Base-by-base conservation (phyloP, 345 rosid species). In the Gossypioides kirkii region DNA sequence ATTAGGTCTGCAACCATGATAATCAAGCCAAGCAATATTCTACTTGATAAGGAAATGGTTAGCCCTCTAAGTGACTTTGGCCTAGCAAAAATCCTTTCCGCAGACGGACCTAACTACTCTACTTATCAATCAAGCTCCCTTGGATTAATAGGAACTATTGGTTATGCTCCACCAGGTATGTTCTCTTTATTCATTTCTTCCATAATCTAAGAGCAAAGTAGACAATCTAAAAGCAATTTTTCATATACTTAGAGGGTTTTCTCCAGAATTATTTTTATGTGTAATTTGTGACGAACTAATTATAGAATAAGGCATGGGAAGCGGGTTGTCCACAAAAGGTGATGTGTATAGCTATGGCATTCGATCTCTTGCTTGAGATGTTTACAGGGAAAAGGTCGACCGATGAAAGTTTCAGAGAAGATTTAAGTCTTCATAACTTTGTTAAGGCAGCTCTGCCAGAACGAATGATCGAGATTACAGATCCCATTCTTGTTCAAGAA, bases 81-180 rank as follows among this genome's bases (percentile, higher is more conserved):
- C 8, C 47, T 71, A 2, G 71, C 61, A 13, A 62, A 22, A 46
- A 17, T 62, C 67, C 67, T 58, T 23, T 2, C 55, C 20, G 4
- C 10, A 55, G 28, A 32, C 11, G 5, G 2, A 10, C 46, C 8
- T 25, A 41, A 54, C 23, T 2, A 53, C 54, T 32, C 45, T n/a
- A 0, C 8, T 41, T 43, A 2, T 18, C 75, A 72, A 26, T 52
- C 43, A 38, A 70, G 55, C 62, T 69, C 74, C 8, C 18, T 61
- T 32, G 72, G 76, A 6, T 5, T 71, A 14, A 71, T 12, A 64
- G 76, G 79, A 70, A 70, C 77, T 38, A 74, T 70, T 14, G 78
- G 73, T 32, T 81, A 81, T 25, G 54, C 68, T 53, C 62, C 84
- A 36, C 84, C 81, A 67, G 79, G 81, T 81, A 62, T 58, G 1